Evolutionary conservation across 2,329 filamentous ascomycete species (phyloP).

Genomic region (Arthroderma uncinatum): DNA sequence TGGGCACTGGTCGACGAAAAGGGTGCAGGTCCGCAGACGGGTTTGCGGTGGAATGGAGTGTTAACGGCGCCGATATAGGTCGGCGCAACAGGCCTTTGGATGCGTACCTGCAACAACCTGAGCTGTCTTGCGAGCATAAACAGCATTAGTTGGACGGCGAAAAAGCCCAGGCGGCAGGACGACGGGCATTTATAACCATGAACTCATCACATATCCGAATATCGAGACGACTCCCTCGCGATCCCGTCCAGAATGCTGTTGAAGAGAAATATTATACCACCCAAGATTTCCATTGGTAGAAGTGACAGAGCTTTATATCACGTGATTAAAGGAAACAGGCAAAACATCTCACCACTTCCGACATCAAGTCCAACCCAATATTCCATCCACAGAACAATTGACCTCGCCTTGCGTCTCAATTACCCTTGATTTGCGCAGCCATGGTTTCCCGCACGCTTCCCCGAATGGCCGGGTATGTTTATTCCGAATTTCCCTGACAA

Average conservation of each 20-base stretch:
- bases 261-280: neutral
- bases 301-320: neutral
- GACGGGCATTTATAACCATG: neutral
- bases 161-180: neutral
- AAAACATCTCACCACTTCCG: neutral
- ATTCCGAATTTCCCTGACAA: conserved; percentile 6
- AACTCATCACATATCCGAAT: neutral
- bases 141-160: neutral
- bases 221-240: neutral
- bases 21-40: neutral
- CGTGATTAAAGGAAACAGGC: neutral
- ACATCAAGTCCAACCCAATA: neutral
- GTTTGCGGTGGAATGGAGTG: neutral
- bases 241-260: neutral
- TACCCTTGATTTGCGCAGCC: conserved; percentile 21
- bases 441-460: conserved; percentile 35
- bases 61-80: neutral
- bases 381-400: conserved; percentile 17
- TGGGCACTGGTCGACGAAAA: neutral
- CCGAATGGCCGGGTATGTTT: conserved; percentile 35
- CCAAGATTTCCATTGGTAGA: neutral
- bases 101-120: neutral
- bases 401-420: conserved; percentile 12
- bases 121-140: conserved; percentile 2
- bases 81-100: neutral